These are phyloP conservation scores for Starmerella davenportii DNA, from an alignment of 805 yeast genomes.

Conservation along the genomic window DNA sequence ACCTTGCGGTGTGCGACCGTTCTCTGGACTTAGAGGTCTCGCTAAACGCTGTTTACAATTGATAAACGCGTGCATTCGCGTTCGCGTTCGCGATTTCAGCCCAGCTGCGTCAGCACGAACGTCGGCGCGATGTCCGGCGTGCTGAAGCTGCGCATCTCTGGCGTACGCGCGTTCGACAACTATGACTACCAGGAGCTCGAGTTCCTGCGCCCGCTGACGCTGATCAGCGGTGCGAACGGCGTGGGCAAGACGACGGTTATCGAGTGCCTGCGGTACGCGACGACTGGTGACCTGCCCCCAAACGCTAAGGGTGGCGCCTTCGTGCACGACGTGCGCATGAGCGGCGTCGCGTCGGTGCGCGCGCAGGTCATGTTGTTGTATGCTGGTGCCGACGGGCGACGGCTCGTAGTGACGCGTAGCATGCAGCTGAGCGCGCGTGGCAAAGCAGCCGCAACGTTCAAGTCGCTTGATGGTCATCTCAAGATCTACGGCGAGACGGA, in stretches of 20 bases:
- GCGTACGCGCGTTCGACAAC: slow-evolving; percentile 83
- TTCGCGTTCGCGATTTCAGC: too few species aligned
- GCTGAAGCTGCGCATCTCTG: slow-evolving; percentile 52
- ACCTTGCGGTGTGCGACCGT: too few species aligned
- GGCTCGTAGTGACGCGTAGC: slow-evolving; percentile 70
- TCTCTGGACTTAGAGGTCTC: too few species aligned
- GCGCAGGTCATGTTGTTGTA: slow-evolving; percentile 88
- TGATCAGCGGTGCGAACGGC: slow-evolving; percentile 91
- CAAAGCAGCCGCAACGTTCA: slow-evolving; percentile 48
- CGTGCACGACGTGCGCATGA: slow-evolving; percentile 66
- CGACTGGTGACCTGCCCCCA: slow-evolving; percentile 93
- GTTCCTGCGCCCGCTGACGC: slow-evolving; percentile 76
- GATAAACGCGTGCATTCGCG: too few species aligned
- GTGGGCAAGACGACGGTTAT: slow-evolving; percentile 94
- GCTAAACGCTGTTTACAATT: too few species aligned
- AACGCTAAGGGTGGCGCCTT: slow-evolving; percentile 93
- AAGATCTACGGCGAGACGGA: background rate
- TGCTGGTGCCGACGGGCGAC: slow-evolving; percentile 46
- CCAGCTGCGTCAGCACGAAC: too few species aligned
- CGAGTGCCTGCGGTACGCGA: slow-evolving; percentile 81
- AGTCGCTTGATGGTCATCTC: slow-evolving; percentile 80
- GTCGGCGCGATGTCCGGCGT: slow-evolving; percentile 18
- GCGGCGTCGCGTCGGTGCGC: slow-evolving; percentile 52
- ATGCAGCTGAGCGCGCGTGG: slow-evolving; percentile 42
- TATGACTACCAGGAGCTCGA: slow-evolving; percentile 68